Evolutionary conservation across 1,284 basidiomycete genomes (phyloP), one percentile per base, ranked within the genome.

Genomic region (Leccinum pallidistipes): DNA sequence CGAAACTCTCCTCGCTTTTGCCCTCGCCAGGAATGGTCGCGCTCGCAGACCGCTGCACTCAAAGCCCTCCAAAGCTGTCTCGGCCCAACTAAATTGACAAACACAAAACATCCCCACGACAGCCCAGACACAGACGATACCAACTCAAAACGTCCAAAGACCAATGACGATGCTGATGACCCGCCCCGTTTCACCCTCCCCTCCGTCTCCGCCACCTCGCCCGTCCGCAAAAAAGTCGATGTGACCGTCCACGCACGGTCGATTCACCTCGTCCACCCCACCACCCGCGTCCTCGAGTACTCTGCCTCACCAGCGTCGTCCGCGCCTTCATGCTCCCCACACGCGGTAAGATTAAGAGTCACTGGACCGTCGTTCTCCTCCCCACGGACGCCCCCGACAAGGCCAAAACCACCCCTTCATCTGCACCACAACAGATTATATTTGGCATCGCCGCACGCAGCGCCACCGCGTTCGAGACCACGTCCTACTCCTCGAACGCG

Each of bases 221-320:
- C 88, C n/a, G 70, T 90, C 47, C 84, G 88, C 56, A 89, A 87
- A 75, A 89, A 88, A 65, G 80, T 86, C 24, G 82, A 89, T 67
- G 80, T 90, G 64, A 81, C 80, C 14, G 74, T 88, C 47, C 79
- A 83, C 65, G 66, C 73, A 14, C 73, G 76, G 18, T 77, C 81
- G 5, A 77, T 90, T 53, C 78, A 76, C 4, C 80, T 90, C 64
- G 73, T 76, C 14, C 78, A 86, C 68, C 76, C 83, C 1, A 65
- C 74, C 1, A 81, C 83, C 0, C 74, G 78, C 56, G 74, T 73
- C 16, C 66, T 81, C 21, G 83, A 86, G 64, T 76, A 80, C 0
- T 76, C 77, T 18, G 71, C 86, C 75, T 85, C 32, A 70, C 79
- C 8, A 66, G 69, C 29, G 70, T 89, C 62, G 74, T 74, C 7